Conservation (phyloP, 768 basidiomycete genomes). For the Rhodotorula toruloides region DNA sequence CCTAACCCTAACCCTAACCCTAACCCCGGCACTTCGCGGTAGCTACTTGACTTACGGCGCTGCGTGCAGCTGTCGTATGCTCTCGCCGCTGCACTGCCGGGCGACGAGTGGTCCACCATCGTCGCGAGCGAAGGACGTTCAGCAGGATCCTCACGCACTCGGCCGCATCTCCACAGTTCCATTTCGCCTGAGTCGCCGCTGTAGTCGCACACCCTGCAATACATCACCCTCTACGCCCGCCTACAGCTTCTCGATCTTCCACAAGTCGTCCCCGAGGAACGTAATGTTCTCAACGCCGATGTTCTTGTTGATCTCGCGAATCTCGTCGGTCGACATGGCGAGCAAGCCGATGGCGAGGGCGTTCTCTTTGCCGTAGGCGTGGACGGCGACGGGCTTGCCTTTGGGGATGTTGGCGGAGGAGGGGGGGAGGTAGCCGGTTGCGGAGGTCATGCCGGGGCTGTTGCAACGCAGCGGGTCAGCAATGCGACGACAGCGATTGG, state of each 20-base stretch:
- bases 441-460: conserved; percentile 84
- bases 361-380: conserved; percentile 93
- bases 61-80: too few species aligned
- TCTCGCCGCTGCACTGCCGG: too few species aligned
- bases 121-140: too few species aligned
- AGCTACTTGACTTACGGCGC: too few species aligned
- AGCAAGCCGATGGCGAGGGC: conserved; percentile 80
- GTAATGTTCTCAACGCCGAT: conserved; percentile 81
- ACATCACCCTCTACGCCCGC: not conserved
- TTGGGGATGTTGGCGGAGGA: conserved; percentile 50
- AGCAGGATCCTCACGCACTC: too few species aligned
- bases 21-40: too few species aligned
- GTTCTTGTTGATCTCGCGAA: conserved; percentile 80
- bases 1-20: too few species aligned
- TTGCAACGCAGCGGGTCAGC: not conserved
- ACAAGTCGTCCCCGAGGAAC: conserved; percentile 82
- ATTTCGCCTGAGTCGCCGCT: too few species aligned
- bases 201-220: too few species aligned
- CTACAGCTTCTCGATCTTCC: conserved; percentile 50
- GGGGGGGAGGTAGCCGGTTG: conserved; percentile 80
- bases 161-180: too few species aligned
- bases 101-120: too few species aligned
- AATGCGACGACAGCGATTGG: not conserved
- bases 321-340: conserved; percentile 79
- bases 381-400: conserved; percentile 74